Conservation (phyloP, 148 eudicot species). For the Camellia lanceoleosa region DNA sequence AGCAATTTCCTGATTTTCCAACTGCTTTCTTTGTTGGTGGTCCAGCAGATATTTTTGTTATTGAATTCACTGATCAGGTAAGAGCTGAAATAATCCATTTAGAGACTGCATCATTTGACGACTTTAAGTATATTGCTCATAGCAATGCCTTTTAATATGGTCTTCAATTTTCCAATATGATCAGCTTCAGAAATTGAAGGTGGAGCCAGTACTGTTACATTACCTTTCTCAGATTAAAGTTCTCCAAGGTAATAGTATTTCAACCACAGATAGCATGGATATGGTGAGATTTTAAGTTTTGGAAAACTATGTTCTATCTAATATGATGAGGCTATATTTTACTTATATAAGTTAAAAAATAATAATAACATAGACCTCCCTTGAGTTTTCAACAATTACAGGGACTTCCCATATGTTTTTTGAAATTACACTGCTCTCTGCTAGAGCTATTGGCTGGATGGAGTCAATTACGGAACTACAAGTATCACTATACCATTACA, state of each 20-base stretch:
- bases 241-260: constrained; percentile 55
- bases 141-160: background rate
- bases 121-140: background rate
- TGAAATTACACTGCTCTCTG: no score
- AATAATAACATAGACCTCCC: no score
- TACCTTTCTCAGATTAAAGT: constrained; percentile 70
- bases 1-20: constrained; percentile 75
- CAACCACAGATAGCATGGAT: background rate
- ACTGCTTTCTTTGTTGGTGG: constrained; percentile 87
- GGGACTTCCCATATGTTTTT: no score
- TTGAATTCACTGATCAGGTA: constrained; percentile 90
- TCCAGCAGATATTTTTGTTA: constrained; percentile 78
- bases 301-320: no score
- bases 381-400: no score
- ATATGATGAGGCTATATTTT: no score
- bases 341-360: no score
- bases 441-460: no score
- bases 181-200: constrained; percentile 90
- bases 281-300: background rate
- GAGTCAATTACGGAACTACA: no score
- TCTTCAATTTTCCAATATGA: background rate
- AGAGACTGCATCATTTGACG: background rate
- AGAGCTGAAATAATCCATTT: constrained; percentile 1
- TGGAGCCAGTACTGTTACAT: constrained; percentile 93
- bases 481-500: no score